Conservation (phyloP, 106 monocot species). For the Dendrobium officinale region DNA sequence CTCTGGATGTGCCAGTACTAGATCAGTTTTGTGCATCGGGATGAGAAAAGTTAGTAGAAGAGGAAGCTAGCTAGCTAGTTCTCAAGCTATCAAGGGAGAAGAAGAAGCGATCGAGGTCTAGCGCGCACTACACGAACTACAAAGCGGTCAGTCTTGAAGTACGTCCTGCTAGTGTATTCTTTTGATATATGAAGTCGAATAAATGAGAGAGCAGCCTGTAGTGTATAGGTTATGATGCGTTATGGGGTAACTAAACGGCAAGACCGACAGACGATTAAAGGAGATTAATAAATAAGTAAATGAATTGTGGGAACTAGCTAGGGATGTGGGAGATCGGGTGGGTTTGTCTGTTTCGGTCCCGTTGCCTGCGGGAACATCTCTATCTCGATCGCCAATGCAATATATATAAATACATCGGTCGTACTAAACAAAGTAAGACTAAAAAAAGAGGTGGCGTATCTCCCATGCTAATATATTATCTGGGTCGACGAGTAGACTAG, state of each 20-base stretch:
- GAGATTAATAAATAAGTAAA: not conserved
- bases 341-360: constrained; percentile 3
- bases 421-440: not conserved
- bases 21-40: constrained; percentile 8
- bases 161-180: constrained; percentile 5
- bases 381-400: not conserved
- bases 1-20: not conserved
- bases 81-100: not conserved
- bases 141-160: constrained; percentile 8
- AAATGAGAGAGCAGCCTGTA: not conserved
- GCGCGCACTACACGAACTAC: constrained; percentile 1
- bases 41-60: constrained; percentile 1
- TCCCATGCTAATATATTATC: not conserved
- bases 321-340: constrained; percentile 1
- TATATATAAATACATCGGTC: not conserved
- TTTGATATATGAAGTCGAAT: not conserved
- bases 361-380: not conserved
- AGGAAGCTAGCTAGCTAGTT: not conserved
- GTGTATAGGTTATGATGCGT: not conserved
- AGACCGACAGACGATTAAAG: not conserved
- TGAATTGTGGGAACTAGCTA: not conserved
- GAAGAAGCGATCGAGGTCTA: constrained; percentile 3
- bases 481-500: not conserved
- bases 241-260: constrained; percentile 10
- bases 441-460: too few species aligned